Conservation (phyloP, 2,329 filamentous ascomycete genomes). For the Exserohilum turcica region DNA sequence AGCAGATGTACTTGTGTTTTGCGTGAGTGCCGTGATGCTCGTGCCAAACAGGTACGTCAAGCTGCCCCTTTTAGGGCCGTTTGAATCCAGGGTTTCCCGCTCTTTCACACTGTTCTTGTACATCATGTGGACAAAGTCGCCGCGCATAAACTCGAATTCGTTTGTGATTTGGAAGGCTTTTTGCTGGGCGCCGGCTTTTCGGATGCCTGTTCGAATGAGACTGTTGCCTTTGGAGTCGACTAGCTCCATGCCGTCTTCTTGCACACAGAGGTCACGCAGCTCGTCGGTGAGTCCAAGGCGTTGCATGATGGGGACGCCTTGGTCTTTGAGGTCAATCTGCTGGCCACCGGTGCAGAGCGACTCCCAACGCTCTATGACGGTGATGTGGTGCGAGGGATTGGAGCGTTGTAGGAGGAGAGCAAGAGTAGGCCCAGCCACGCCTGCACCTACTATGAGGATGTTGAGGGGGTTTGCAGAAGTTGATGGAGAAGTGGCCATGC, state of each 20-base stretch:
- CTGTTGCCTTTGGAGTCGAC: constrained; percentile 33
- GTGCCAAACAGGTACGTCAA: constrained; percentile 20
- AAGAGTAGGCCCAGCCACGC: constrained; percentile 46
- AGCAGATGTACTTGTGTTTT: constrained; percentile 14
- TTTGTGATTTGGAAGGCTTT: constrained; percentile 29
- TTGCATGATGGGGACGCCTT: constrained; percentile 49
- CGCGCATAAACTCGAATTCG: constrained; percentile 42
- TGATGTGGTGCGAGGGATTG: constrained; percentile 45
- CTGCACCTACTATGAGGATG: constrained; percentile 39
- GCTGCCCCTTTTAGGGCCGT: constrained; percentile 11
- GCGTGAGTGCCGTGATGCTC: constrained; percentile 20
- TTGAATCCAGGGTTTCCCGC: constrained; percentile 18
- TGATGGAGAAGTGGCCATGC: background rate
- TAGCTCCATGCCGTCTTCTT: constrained; percentile 49
- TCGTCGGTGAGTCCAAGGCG: constrained; percentile 48
- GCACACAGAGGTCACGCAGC: constrained; percentile 41
- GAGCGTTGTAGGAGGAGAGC: constrained; percentile 57
- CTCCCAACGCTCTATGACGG: constrained; percentile 52
- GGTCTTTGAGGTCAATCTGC: constrained; percentile 53
- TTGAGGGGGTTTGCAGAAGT: constrained; percentile 17
- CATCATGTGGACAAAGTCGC: constrained; percentile 44
- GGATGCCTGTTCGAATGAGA: constrained; percentile 29
- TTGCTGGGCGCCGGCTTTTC: constrained; percentile 47
- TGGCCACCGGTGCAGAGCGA: constrained; percentile 53
- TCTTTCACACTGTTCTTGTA: constrained; percentile 18